Evolutionary conservation across 208 protist genomes (phyloP), one percentile per base, ranked within the genome.

Genomic region (Leishmania turanica): DNA sequence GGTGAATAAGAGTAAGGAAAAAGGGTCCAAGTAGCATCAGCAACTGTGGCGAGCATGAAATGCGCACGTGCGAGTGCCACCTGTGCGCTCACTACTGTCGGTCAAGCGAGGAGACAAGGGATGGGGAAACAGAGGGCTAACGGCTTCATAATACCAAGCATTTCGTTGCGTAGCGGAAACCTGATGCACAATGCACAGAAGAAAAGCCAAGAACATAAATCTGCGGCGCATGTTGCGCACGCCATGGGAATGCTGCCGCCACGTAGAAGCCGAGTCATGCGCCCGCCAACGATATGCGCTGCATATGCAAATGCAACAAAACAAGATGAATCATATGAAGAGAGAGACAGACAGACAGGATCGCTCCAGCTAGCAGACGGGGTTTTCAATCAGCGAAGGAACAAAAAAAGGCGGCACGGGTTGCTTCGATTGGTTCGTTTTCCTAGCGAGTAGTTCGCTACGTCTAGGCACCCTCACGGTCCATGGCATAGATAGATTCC

Each of bases 381-480:
- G 13, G 21, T 21, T 15, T 53, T 11, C 11, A 9, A 5, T 51
- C 40, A 53, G 7, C 27, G 5, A 51, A 24, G 34, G 34, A 8
- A 45, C 42, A 42, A 27, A 73, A 31, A 47, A 71, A 49, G 13
- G 6, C 8, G 31, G 27, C 45, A 51, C 51, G 2, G 42, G 2
- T 73, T 34, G 27, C 11, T 13, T 71, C 4, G 19, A 9, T 73
- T n/a, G 42, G 7, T 53, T 51, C 13, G 0, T n/a, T 73, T 31
- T 51, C 69, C 21, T 31, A 31, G 45, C 69, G 3, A n/a, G 11
- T 19, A 5, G 9, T 5, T 73, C 24, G 7, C 45, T 21, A 27
- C 8, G 4, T 53, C 27, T 49, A 82, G 31, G 64, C 49, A 6
- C 53, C 56, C 31, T 53, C 64, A 17, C 82, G 77, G 34, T 85